Percentiles rank a stretch among this genome's conserved stretches.
Evolutionary conservation across 2,329 filamentous ascomycete species (phyloP).

Genomic region (Amauroascus verrucosus): DNA sequence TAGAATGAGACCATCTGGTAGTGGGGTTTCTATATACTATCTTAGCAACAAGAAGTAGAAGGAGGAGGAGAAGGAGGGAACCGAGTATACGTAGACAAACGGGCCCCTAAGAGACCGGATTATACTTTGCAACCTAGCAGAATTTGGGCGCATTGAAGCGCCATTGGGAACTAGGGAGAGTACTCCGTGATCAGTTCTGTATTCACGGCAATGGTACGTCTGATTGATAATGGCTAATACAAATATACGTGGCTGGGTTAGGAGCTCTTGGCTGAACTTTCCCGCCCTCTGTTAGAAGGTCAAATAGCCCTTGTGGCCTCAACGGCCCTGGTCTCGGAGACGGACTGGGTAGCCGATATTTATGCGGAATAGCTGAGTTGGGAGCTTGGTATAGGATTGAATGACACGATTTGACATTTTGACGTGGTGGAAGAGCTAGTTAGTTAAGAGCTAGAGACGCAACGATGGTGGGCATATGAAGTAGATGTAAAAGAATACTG

Average conservation of each 20-base stretch:
- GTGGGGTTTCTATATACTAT: neutral
- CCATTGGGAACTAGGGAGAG: constrained; percentile 7
- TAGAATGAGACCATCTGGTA: constrained; percentile 19
- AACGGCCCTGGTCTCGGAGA: constrained; percentile 15
- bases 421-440: neutral
- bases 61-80: no score
- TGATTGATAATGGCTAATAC: constrained; percentile 3
- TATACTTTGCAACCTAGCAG: constrained; percentile 5
- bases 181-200: neutral
- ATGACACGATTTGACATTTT: constrained; percentile 1
- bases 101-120: constrained; percentile 2
- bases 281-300: constrained; percentile 16
- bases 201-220: neutral
- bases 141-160: constrained; percentile 16
- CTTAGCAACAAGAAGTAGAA: neutral
- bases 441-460: no score
- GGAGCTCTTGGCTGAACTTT: constrained; percentile 17
- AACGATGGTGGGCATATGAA: no score
- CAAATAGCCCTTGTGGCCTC: constrained; percentile 14
- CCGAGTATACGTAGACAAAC: constrained; percentile 7
- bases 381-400: constrained; percentile 15
- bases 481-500: no score
- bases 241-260: constrained; percentile 14
- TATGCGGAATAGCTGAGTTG: constrained; percentile 18
- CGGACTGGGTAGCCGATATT: constrained; percentile 16